Evolutionary conservation across 108 stramenopile species (phyloP).

Genomic region (Epithemia pelagica): DNA sequence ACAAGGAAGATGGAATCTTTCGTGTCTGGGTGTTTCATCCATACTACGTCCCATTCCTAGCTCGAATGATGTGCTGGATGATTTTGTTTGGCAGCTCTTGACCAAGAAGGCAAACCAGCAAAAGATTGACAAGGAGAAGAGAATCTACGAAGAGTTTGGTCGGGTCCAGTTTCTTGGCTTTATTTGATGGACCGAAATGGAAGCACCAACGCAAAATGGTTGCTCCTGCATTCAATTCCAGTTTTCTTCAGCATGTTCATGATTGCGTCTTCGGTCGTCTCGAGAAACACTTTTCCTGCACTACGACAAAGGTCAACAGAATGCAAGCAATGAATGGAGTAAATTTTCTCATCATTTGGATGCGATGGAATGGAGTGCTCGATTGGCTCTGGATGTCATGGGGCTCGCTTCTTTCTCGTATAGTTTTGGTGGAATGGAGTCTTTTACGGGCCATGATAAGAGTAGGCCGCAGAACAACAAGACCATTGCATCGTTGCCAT

Average conservation of each 20-base stretch:
- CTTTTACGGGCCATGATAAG: too few relatives aligned
- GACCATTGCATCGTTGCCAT: too few relatives aligned
- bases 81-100: slow-evolving; percentile 3
- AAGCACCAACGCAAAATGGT: slow-evolving; percentile 10
- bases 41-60: slow-evolving; percentile 3
- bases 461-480: too few relatives aligned
- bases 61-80: neutral
- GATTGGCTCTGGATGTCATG: neutral
- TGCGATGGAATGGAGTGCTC: slow-evolving; percentile 4
- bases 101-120: neutral
- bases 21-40: slow-evolving; percentile 6
- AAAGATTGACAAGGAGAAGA: slow-evolving; percentile 1
- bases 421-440: neutral
- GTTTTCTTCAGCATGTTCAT: slow-evolving; percentile 1
- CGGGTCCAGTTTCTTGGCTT: neutral
- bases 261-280: neutral
- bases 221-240: slow-evolving; percentile 2
- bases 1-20: neutral
- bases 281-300: neutral
- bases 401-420: slow-evolving; percentile 1
- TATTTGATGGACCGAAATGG: slow-evolving; percentile 4
- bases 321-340: neutral
- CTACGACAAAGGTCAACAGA: neutral
- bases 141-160: neutral
- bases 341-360: neutral